Evolutionary conservation across 1,284 basidiomycete genomes (phyloP).

Genomic region (Ustilago bromivora): DNA sequence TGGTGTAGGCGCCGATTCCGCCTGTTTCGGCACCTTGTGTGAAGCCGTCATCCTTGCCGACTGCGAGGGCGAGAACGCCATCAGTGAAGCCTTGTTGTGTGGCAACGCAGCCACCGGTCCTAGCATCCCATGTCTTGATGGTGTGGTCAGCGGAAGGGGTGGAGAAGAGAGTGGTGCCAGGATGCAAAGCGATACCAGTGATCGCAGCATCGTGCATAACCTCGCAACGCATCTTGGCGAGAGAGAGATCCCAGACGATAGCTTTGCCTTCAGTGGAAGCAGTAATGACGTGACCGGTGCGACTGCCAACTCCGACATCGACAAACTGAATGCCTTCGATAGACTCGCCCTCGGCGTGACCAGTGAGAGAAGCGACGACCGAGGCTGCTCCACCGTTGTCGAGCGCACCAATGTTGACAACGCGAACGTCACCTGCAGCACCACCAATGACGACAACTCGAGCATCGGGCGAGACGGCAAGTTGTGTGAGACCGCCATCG

Average conservation of each 20-base stretch:
- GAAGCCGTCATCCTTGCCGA: slow-evolving; percentile 71
- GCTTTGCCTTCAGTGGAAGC: slow-evolving; percentile 94
- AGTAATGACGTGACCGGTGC: slow-evolving; percentile 78
- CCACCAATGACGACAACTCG: slow-evolving; percentile 86
- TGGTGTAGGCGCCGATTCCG: slow-evolving; percentile 62
- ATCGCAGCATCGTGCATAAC: slow-evolving; percentile 52
- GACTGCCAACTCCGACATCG: slow-evolving; percentile 78
- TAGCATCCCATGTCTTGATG: slow-evolving; percentile 91
- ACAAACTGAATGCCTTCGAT: slow-evolving; percentile 90
- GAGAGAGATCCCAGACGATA: slow-evolving; percentile 91
- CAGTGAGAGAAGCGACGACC: slow-evolving; percentile 81
- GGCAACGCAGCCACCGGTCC: slow-evolving; percentile 82
- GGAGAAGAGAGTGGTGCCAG: slow-evolving; percentile 83
- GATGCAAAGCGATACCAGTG: slow-evolving; percentile 73
- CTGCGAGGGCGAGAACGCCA: slow-evolving; percentile 81
- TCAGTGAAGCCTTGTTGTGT: slow-evolving; percentile 87
- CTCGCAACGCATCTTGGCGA: slow-evolving; percentile 69
- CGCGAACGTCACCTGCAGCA: slow-evolving; percentile 82
- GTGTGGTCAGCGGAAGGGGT: slow-evolving; percentile 79
- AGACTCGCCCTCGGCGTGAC: slow-evolving; percentile 87
- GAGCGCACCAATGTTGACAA: slow-evolving; percentile 82
- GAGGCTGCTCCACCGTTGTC: slow-evolving; percentile 74
- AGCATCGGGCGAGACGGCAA: slow-evolving; percentile 79
- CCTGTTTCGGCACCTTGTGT: slow-evolving; percentile 69
- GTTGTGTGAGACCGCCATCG: slow-evolving; percentile 85